Evolutionary conservation across 78 protist species (phyloP), one percentile per base, ranked within the genome.

Genomic region (Monocercomonoides exilis): DNA sequence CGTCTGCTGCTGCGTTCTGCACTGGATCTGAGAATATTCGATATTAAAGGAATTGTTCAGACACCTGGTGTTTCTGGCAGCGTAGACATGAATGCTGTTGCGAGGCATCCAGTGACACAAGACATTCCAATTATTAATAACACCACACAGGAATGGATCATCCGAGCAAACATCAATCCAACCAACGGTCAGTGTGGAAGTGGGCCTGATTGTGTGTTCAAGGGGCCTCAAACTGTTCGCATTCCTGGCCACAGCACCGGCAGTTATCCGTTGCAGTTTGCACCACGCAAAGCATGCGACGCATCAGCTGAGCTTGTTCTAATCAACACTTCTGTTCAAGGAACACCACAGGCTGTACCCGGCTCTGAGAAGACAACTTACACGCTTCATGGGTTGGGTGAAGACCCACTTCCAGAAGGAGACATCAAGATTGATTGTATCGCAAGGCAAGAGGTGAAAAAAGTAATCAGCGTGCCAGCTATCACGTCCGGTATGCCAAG

Each of bases 21-120:
- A n/a, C 36, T 84, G 54, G 91, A 89, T 81, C 64, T 85, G 45
- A 84, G 91, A 44, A 80, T 89, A n/a, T 44, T 41, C 86, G 44
- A 42, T 1, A 80, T 89, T 3, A 80, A 80, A 0, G 85, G 79
- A 34, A n/a, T 36, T 5, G 45, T 38, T 11, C 1, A 44, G n/a
- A 64, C 85, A 29, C 77, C 80, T 3, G 86, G 86, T 42, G 2
- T 4, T 1, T 33, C 34, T 1, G 88, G 85, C 2, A n/a, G 46
- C 36, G 84, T 90, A 36, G 89, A 87, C 33, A 84, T 90, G 81
- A 11, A 2, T 21, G 45, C 54, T 43, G 77, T 82, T 33, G 92
- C 90, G 70, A 34, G 92, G 3, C 35, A 41, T 34, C 1, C 87
- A 3, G 11, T 90, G 2, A 5, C 46, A 43, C 92, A 90, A 85